Conservation (phyloP, 2,329 filamentous ascomycete species). For the Sporothrix pseudoabietina region DNA sequence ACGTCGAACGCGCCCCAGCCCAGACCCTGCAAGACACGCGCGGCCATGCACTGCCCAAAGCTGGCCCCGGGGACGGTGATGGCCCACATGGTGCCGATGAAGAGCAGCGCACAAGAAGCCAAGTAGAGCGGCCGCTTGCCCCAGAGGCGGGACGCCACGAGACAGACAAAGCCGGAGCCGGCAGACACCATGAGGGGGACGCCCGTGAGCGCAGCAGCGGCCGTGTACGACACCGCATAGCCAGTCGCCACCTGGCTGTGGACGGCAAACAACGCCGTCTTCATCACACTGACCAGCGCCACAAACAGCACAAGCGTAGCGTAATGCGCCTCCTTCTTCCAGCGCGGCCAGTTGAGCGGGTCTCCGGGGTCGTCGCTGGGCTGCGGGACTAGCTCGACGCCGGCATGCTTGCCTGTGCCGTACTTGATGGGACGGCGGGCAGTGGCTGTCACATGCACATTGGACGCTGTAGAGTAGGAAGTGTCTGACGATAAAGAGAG, state of each 20-base stretch:
- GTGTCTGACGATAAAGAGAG: slow-evolving; percentile 30
- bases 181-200: slow-evolving; percentile 56
- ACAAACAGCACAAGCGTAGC: slow-evolving; percentile 51
- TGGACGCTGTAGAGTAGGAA: slow-evolving; percentile 30
- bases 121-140: slow-evolving; percentile 60
- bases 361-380: slow-evolving; percentile 58
- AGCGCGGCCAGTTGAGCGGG: slow-evolving; percentile 59
- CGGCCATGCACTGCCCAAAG: slow-evolving; percentile 53
- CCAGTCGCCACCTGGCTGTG: slow-evolving; percentile 49
- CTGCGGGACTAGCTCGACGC: slow-evolving; percentile 55
- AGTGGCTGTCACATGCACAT: slow-evolving; percentile 30
- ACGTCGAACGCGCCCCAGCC: slow-evolving; percentile 63
- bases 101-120: slow-evolving; percentile 48
- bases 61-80: slow-evolving; percentile 49
- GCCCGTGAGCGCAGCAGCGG: slow-evolving; percentile 54
- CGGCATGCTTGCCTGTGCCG: slow-evolving; percentile 45
- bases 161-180: slow-evolving; percentile 48
- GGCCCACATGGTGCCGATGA: slow-evolving; percentile 51
- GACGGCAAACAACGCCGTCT: slow-evolving; percentile 56
- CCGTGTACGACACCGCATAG: slow-evolving; percentile 51
- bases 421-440: slow-evolving; percentile 50
- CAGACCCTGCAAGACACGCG: slow-evolving; percentile 57
- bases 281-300: slow-evolving; percentile 54
- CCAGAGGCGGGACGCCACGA: slow-evolving; percentile 49
- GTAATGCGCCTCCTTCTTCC: slow-evolving; percentile 57